phyloP scores from a whole-genome alignment of 768 basidiomycete genomes.

The Pleurotus cornucopiae region DNA sequence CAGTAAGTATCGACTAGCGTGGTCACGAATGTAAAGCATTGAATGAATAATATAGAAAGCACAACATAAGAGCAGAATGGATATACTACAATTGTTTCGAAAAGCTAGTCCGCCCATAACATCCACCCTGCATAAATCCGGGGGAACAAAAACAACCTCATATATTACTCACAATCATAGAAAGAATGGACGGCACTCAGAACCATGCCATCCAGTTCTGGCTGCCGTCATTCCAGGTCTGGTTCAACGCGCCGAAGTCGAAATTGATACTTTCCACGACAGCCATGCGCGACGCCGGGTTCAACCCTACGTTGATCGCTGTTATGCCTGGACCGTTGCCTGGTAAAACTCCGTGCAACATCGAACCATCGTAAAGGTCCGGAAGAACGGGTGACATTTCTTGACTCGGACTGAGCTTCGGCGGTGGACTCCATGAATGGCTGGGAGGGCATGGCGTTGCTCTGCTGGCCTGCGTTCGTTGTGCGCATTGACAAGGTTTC shows the following conservation, averaged over 20 bases:
- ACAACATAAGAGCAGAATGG: no score
- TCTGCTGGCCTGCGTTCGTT: conserved; percentile 10
- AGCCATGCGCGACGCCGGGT: conserved; percentile 33
- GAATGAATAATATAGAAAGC: no score
- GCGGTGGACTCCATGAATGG: conserved; percentile 42
- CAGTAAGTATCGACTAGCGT: no score
- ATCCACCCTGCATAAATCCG: no score
- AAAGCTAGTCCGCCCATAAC: no score
- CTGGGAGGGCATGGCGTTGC: conserved; percentile 30
- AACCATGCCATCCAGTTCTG: conserved; percentile 49
- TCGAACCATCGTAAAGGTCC: conserved; percentile 27
- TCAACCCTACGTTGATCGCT: conserved; percentile 13
- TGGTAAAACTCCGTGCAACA: conserved; percentile 21
- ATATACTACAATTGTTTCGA: no score
- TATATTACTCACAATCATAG: not conserved
- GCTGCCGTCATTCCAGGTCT: conserved; percentile 25
- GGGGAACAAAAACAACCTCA: no score
- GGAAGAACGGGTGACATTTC: conserved; percentile 35
- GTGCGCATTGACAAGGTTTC: conserved; percentile 40
- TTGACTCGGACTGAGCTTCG: conserved; percentile 19
- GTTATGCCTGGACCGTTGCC: conserved; percentile 24
- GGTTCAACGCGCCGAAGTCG: conserved; percentile 42
- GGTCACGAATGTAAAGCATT: no score
- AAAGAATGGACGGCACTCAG: conserved; percentile 15
- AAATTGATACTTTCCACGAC: conserved; percentile 43